A percentile compares a stretch with the other conserved stretches of the same genome.
Conservation (phyloP, 2,329 filamentous ascomycete species). For the Didymella exigua region DNA sequence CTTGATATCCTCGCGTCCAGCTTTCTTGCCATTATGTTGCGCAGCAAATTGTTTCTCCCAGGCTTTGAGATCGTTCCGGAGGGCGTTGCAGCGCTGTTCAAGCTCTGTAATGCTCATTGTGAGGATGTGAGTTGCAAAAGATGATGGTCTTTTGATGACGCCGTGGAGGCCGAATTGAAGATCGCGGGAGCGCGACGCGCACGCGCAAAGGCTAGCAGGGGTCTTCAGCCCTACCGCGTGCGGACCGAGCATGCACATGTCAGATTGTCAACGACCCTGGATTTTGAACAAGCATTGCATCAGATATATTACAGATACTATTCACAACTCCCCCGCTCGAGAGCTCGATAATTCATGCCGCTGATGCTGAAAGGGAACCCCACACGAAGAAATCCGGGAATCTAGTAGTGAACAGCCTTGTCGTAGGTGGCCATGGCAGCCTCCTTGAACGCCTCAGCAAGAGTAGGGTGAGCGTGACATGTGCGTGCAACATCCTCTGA, state of each 20-base stretch:
- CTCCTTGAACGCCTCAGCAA: constrained; percentile 99
- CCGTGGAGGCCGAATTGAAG: constrained; percentile 25
- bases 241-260: constrained; percentile 1
- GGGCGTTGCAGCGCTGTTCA: constrained; percentile 79
- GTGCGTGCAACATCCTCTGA: constrained; percentile 76
- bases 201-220: constrained; percentile 27
- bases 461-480: constrained; percentile 93
- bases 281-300: constrained; percentile 39
- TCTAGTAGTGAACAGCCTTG: constrained; percentile 91
- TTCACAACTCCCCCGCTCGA: constrained; percentile 48
- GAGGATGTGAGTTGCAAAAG: constrained; percentile 15
- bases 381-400: constrained; percentile 33
- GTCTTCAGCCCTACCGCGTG: constrained; percentile 28
- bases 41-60: constrained; percentile 74
- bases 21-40: constrained; percentile 69
- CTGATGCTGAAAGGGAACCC: constrained; percentile 42
- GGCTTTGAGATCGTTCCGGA: constrained; percentile 73
- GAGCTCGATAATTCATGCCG: constrained; percentile 42
- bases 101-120: constrained; percentile 38
- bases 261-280: constrained; percentile 12
- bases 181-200: constrained; percentile 39
- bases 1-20: constrained; percentile 77
- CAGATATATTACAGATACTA: constrained; percentile 49
- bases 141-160: constrained; percentile 12
- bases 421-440: constrained; percentile 96